Evolutionary conservation across 805 yeast species (phyloP).

Genomic region (Starmerella lactis-condensi): DNA sequence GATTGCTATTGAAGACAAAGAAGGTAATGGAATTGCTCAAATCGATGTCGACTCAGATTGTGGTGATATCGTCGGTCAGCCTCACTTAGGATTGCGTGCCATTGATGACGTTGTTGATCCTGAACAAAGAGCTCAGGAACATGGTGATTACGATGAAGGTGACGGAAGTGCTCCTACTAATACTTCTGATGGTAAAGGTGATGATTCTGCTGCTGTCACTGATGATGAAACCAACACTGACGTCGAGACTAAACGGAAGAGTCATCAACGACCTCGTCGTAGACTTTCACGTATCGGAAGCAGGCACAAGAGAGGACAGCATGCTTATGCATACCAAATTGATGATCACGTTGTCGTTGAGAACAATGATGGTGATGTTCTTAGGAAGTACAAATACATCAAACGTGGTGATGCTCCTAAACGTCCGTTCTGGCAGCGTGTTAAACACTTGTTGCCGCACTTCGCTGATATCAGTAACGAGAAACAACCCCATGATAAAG

Average conservation of each 20-base stretch:
- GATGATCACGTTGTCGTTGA: constrained; percentile 68
- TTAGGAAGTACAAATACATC: constrained; percentile 63
- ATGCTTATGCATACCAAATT: constrained; percentile 46
- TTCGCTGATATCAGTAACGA: constrained; percentile 2
- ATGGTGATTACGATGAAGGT: constrained; percentile 9
- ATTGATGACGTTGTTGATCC: constrained; percentile 10
- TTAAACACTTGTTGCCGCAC: constrained; percentile 2
- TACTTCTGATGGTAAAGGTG: constrained; percentile 2
- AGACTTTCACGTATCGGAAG: constrained; percentile 5
- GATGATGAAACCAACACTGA: constrained; percentile 1
- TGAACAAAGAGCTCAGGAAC: constrained; percentile 6
- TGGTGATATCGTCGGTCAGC: constrained; percentile 10
- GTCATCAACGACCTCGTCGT: constrained; percentile 10
- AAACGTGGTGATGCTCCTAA: constrained; percentile 27
- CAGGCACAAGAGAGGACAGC: constrained; percentile 10
- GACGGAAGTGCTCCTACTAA: constrained; percentile 3
- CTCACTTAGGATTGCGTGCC: too few species aligned
- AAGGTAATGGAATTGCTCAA: constrained; percentile 62
- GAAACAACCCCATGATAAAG: constrained; percentile 1
- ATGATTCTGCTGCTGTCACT: constrained; percentile 19
- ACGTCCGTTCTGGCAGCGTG: constrained; percentile 39
- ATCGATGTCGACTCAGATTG: constrained; percentile 23
- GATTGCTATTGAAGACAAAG: constrained; percentile 59
- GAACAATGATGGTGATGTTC: constrained; percentile 77
- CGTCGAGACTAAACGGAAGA: neutral